Evolutionary conservation across 441 rosid genomes (phyloP).

Genomic region (Iberis amara): DNA sequence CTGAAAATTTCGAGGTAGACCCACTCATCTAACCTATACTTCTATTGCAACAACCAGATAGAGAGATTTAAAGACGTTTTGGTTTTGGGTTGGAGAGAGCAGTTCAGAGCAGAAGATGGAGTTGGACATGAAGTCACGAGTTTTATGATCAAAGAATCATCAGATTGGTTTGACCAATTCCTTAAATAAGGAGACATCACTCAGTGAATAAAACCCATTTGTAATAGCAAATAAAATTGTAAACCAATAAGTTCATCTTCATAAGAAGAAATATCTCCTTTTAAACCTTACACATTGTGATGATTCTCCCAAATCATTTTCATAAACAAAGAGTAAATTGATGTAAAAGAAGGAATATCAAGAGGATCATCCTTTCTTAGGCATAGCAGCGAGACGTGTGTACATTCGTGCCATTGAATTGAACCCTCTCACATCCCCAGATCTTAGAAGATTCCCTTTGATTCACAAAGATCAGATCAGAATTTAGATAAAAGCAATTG

Average conservation of each 20-base stretch:
- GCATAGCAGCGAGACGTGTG: slow-evolving; percentile 59
- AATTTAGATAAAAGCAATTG: neutral
- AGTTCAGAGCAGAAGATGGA: slow-evolving; percentile 70
- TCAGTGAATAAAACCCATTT: too few relatives aligned
- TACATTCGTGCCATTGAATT: slow-evolving; percentile 42
- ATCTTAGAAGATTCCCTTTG: slow-evolving; percentile 85
- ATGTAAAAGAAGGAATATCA: neutral
- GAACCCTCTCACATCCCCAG: slow-evolving; percentile 84
- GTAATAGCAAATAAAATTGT: neutral
- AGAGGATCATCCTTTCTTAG: slow-evolving; percentile 70
- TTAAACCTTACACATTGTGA: slow-evolving; percentile 14
- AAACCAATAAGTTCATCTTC: slow-evolving; percentile 4
- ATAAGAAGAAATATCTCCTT: slow-evolving; percentile 3
- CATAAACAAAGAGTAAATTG: neutral
- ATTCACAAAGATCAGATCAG: slow-evolving; percentile 29
- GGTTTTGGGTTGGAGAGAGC: slow-evolving; percentile 22
- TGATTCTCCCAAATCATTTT: slow-evolving; percentile 6
- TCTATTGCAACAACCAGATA: neutral
- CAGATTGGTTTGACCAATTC: slow-evolving; percentile 75
- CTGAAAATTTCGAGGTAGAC: slow-evolving; percentile 54
- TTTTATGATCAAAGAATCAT: slow-evolving; percentile 74
- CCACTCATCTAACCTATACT: slow-evolving; percentile 5
- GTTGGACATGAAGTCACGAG: slow-evolving; percentile 67
- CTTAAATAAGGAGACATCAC: slow-evolving; percentile 32
- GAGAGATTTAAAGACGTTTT: neutral